A percentile compares a stretch with the other conserved stretches of the same genome.
phyloP scores from a whole-genome alignment of 2,329 filamentous ascomycete genomes.

The Biscogniauxia marginata region DNA sequence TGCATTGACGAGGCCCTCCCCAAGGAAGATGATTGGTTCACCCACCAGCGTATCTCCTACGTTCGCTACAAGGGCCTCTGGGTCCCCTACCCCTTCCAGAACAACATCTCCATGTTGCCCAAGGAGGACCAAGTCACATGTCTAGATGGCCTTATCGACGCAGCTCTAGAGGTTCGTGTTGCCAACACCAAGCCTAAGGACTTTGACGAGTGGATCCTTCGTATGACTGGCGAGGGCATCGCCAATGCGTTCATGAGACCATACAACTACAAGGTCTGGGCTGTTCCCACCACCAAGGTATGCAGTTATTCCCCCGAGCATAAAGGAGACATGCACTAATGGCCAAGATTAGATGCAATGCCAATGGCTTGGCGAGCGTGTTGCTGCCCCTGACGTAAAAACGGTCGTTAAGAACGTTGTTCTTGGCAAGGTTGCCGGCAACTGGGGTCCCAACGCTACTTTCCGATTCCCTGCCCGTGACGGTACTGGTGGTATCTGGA shows the following conservation, averaged over 20 bases:
- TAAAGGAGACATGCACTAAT: constrained; percentile 10
- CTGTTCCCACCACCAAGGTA: constrained; percentile 95
- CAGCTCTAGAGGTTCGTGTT: constrained; percentile 81
- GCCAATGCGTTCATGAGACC: constrained; percentile 98
- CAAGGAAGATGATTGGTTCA: constrained; percentile 92
- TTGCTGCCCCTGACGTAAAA: constrained; percentile 95
- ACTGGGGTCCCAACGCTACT: constrained; percentile 97
- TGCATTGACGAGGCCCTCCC: constrained; percentile 96
- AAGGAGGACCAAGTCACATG: constrained; percentile 96
- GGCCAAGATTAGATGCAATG: constrained; percentile 88
- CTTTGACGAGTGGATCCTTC: constrained; percentile 98
- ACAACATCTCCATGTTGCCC: constrained; percentile 98
- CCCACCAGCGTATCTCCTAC: constrained; percentile 97
- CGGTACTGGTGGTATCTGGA: constrained; percentile 98
- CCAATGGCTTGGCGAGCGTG: constrained; percentile 96
- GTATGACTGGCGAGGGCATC: constrained; percentile 85
- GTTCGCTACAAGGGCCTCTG: constrained; percentile 94
- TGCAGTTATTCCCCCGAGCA: constrained; percentile 21
- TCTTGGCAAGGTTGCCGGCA: constrained; percentile 90
- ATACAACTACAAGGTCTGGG: constrained; percentile 99
- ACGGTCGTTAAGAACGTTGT: constrained; percentile 90
- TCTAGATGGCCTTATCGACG: constrained; percentile 94
- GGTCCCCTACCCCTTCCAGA: constrained; percentile 99
- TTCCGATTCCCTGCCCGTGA: constrained; percentile 97
- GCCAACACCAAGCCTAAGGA: constrained; percentile 89